Percentiles rank a stretch among this genome's conserved stretches.
Evolutionary conservation across 805 yeast genomes (phyloP).

Genomic region (Yamadazyma nakazawae): DNA sequence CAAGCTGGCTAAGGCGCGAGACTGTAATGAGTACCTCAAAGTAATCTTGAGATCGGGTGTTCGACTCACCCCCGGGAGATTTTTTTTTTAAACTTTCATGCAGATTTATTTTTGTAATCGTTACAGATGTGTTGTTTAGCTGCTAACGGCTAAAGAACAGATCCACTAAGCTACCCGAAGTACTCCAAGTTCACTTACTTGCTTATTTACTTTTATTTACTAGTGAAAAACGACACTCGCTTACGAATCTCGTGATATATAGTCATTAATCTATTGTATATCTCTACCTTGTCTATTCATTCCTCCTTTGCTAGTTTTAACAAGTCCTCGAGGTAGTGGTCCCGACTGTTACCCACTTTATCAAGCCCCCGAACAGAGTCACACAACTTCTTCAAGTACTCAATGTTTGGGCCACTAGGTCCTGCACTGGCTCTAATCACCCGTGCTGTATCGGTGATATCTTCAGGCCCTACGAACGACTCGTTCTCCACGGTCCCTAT

Average conservation of each 20-base stretch:
- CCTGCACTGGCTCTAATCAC: slow-evolving; percentile 60
- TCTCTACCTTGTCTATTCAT: neutral
- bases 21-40: slow-evolving; percentile 33
- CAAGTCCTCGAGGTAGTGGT: slow-evolving; percentile 36
- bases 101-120: too few species aligned
- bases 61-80: slow-evolving; percentile 46
- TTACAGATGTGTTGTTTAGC: neutral
- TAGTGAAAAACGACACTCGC: too few species aligned
- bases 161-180: neutral
- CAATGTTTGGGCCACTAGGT: slow-evolving; percentile 78
- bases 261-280: neutral
- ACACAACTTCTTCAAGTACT: slow-evolving; percentile 59
- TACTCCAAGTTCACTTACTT: too few species aligned
- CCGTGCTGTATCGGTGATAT: slow-evolving; percentile 53
- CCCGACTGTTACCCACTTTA: slow-evolving; percentile 17
- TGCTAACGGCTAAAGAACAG: neutral
- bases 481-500: slow-evolving; percentile 80
- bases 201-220: too few species aligned
- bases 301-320: slow-evolving; percentile 12
- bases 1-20: slow-evolving; percentile 46
- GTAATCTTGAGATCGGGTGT: slow-evolving; percentile 45
- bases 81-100: slow-evolving; percentile 12
- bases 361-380: slow-evolving; percentile 38
- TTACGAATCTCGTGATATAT: neutral
- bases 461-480: slow-evolving; percentile 85